Conservation (phyloP, 2,329 filamentous ascomycete genomes). For the Aspergillus neoniger region DNA sequence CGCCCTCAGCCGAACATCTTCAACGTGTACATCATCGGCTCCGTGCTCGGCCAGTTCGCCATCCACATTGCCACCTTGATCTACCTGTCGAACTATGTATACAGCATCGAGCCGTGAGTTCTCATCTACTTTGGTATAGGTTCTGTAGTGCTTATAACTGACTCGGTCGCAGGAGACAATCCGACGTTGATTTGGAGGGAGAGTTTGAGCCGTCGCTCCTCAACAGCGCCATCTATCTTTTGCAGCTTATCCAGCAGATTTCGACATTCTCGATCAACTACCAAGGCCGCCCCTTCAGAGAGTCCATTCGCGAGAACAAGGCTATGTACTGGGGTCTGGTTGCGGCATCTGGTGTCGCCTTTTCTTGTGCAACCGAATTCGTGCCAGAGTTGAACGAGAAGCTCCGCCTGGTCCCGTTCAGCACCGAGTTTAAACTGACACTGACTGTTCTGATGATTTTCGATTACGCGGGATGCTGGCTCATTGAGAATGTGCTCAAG, state of each 20-base stretch:
- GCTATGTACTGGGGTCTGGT: constrained; percentile 98
- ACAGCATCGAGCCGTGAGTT: constrained; percentile 79
- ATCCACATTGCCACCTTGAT: constrained; percentile 93
- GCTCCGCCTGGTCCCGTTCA: constrained; percentile 90
- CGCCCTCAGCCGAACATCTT: constrained; percentile 98
- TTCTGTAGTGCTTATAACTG: constrained; percentile 32
- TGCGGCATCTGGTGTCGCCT: constrained; percentile 84
- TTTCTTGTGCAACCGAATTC: constrained; percentile 92
- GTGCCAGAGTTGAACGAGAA: constrained; percentile 92
- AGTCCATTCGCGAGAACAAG: constrained; percentile 91
- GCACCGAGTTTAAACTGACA: constrained; percentile 80
- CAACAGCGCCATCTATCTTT: constrained; percentile 94
- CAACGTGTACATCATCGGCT: constrained; percentile 98
- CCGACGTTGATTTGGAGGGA: constrained; percentile 83
- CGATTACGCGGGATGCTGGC: constrained; percentile 83
- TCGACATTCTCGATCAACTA: constrained; percentile 99
- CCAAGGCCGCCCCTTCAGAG: constrained; percentile 95
- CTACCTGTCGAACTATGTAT: constrained; percentile 88
- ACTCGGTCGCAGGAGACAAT: constrained; percentile 48
- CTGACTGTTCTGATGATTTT: constrained; percentile 82
- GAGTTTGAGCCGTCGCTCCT: constrained; percentile 92
- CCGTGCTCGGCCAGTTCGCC: constrained; percentile 94
- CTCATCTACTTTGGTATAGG: not conserved
- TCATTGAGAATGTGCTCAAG: constrained; percentile 87
- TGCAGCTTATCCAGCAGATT: constrained; percentile 98